These are phyloP conservation scores for Neofusicoccum kwambonambiense DNA, from an alignment of 2,329 filamentous ascomycete species.

Conservation along the genomic window DNA sequence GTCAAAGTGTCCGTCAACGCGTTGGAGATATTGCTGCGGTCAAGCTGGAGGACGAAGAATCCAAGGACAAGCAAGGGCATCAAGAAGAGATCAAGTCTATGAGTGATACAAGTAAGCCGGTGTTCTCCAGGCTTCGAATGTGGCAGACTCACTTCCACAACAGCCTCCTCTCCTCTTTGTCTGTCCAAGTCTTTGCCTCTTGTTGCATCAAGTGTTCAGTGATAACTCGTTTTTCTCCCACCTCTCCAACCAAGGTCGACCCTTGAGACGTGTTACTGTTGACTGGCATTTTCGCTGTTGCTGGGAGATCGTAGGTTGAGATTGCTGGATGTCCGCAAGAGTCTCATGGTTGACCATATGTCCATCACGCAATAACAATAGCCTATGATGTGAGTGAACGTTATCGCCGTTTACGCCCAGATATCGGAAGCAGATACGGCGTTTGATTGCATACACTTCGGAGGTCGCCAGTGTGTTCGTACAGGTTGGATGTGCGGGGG, in stretches of 20 bases:
- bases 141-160: constrained; percentile 30
- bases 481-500: not conserved
- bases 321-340: not conserved
- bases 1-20: constrained; percentile 33
- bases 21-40: constrained; percentile 35
- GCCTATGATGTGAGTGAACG: not conserved
- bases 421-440: not conserved
- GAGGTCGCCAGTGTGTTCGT: not conserved
- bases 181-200: constrained; percentile 24
- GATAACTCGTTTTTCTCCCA: not conserved
- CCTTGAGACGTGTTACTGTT: not conserved
- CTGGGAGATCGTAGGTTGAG: too few relatives aligned
- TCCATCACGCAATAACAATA: not conserved
- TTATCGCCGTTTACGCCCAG: not conserved
- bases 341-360: not conserved
- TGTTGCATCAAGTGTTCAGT: not conserved
- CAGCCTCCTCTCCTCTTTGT: constrained; percentile 30
- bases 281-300: not conserved
- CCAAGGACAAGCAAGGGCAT: constrained; percentile 35
- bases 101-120: not conserved
- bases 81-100: constrained; percentile 27
- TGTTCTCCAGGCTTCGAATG: not conserved
- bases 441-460: not conserved
- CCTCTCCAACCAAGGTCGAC: not conserved
- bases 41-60: constrained; percentile 36